Conservation (phyloP, 2,329 filamentous ascomycete species). For the Verticillium nonalfalfae region DNA sequence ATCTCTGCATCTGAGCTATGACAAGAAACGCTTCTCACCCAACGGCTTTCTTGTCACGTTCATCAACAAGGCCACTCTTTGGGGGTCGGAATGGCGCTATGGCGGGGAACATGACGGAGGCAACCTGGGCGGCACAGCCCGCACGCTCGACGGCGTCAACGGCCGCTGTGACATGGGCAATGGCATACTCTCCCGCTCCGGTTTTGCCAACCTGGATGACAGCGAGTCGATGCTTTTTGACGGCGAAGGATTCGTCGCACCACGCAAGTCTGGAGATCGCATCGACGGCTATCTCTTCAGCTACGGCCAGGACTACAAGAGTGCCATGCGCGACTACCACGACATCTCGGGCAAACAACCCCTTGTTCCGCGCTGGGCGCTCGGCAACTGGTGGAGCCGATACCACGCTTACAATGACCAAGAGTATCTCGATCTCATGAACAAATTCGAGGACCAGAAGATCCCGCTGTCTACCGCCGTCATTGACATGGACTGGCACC, state of each 20-base stretch:
- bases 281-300: slow-evolving; percentile 55
- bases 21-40: slow-evolving; percentile 1
- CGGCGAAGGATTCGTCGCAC: slow-evolving; percentile 42
- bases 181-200: slow-evolving; percentile 44
- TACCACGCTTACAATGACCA: slow-evolving; percentile 51
- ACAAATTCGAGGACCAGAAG: slow-evolving; percentile 40
- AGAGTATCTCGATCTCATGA: slow-evolving; percentile 52
- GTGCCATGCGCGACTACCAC: slow-evolving; percentile 49
- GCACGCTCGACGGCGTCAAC: slow-evolving; percentile 48
- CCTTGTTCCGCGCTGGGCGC: slow-evolving; percentile 47
- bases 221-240: slow-evolving; percentile 51
- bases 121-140: slow-evolving; percentile 37
- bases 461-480: slow-evolving; percentile 55
- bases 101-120: slow-evolving; percentile 27
- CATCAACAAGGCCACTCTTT: slow-evolving; percentile 31
- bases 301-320: slow-evolving; percentile 51
- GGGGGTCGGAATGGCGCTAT: slow-evolving; percentile 44
- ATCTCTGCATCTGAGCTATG: neutral
- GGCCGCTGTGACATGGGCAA: slow-evolving; percentile 41
- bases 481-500: slow-evolving; percentile 63
- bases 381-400: slow-evolving; percentile 60
- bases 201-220: slow-evolving; percentile 48
- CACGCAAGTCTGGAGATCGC: slow-evolving; percentile 36
- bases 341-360: slow-evolving; percentile 50
- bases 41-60: slow-evolving; percentile 16